phyloP scores from a whole-genome alignment of 2,329 filamentous ascomycete genomes.

The Colletotrichum sp. region DNA sequence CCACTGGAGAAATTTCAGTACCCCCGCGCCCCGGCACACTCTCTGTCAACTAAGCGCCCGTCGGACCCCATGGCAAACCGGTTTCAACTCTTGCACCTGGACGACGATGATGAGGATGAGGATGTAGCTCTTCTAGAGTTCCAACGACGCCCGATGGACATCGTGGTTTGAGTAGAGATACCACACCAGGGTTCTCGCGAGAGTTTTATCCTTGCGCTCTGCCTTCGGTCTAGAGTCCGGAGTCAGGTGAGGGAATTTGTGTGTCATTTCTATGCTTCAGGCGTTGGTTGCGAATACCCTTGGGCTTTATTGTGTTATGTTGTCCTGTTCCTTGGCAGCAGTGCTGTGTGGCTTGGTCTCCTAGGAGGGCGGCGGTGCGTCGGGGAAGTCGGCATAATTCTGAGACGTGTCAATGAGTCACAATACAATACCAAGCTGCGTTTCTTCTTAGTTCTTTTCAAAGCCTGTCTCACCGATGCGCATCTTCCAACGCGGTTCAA shows the following conservation, averaged over 20 bases:
- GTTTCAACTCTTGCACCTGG: constrained; percentile 63
- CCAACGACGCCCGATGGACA: constrained; percentile 23
- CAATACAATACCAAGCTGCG: background rate
- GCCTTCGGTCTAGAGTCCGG: background rate
- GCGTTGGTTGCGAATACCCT: background rate
- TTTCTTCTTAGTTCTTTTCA: background rate
- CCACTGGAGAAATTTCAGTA: constrained; percentile 46
- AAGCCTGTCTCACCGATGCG: background rate
- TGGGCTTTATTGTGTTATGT: background rate
- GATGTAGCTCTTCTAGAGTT: constrained; percentile 2
- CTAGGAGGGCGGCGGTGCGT: background rate
- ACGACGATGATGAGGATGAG: constrained; percentile 43
- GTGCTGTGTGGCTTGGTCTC: background rate
- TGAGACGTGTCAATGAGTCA: background rate
- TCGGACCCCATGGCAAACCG: constrained; percentile 57
- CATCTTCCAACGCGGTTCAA: background rate
- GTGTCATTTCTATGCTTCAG: background rate
- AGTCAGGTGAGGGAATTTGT: background rate
- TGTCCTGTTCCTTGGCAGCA: background rate
- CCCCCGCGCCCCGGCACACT: constrained; percentile 29
- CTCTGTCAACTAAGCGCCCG: constrained; percentile 35
- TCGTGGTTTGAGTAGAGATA: constrained; percentile 1
- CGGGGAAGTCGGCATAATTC: background rate
- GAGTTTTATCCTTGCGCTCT: background rate
- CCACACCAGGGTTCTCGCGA: background rate